These are phyloP conservation scores for peach (Prunus persica) DNA, from an alignment of 306 rosid genomes.

Conservation along the genomic window DNA sequence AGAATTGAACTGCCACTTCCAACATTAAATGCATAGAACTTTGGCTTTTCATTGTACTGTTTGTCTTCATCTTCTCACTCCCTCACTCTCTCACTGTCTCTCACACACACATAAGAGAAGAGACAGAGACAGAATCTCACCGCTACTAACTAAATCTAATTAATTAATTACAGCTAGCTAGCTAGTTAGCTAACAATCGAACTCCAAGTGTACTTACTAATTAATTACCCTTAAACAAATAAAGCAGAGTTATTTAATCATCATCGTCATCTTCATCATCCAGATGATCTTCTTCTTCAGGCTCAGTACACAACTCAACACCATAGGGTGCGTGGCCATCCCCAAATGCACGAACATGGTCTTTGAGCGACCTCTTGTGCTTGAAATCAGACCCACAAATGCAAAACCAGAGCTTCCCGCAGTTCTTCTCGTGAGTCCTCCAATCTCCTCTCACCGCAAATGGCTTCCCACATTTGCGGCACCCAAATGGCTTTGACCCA, in stretches of 20 bases:
- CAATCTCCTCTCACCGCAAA: constrained; percentile 93
- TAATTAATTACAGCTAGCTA: not conserved
- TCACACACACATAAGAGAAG: constrained; percentile 18
- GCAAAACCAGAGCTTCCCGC: constrained; percentile 95
- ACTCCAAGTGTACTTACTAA: not conserved
- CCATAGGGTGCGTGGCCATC: constrained; percentile 75
- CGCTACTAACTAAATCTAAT: not conserved
- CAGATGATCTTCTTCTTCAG: constrained; percentile 31
- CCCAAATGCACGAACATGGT: constrained; percentile 84
- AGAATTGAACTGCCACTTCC: constrained; percentile 51
- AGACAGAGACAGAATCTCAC: not conserved
- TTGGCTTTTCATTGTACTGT: constrained; percentile 61
- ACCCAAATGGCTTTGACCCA: constrained; percentile 80
- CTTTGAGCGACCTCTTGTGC: constrained; percentile 90
- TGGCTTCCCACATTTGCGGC: constrained; percentile 78
- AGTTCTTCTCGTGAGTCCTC: constrained; percentile 96
- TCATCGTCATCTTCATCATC: not conserved
- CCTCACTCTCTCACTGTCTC: constrained; percentile 22
- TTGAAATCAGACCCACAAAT: constrained; percentile 94
- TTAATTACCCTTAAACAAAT: not conserved
- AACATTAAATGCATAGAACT: constrained; percentile 51
- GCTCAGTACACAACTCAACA: constrained; percentile 43
- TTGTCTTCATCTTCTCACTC: constrained; percentile 62
- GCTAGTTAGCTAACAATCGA: not conserved
- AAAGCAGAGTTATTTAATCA: not conserved